Base-by-base conservation (phyloP, 176 grass and related monocot genomes). In the Sorghum bicolor region DNA sequence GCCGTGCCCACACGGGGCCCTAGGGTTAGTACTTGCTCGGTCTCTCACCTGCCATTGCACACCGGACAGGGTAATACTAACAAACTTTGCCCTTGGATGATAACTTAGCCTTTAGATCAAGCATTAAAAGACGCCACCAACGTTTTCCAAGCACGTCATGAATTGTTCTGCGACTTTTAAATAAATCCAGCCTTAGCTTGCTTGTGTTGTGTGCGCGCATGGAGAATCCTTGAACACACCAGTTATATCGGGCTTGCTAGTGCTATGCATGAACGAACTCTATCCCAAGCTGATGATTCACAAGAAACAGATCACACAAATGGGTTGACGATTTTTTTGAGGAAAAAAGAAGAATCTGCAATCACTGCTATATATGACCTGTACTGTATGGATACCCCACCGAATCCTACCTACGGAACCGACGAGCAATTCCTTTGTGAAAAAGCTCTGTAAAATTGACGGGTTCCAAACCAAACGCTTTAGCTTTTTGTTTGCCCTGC, bases 51-150 rank as follows among this genome's bases (percentile, higher is more conserved):
- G 79, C 79, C 30, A 14, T 17, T 48, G 15, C 14, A 16, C 64
- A 15, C 78, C 29, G 8, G 47, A 57, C 22, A 81, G 47, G 47
- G 72, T 22, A 75, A 52, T 75, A 57, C 64, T 64, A 68, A 80
- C 78, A 80, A 80, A 70, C 79, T 26, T 38, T 2, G 43, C 6
- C 78, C 22, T 13, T 53, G 22, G 62, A 29, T 78, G 40, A 22
- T 74, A 78, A 81, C 32, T 57, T 81, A 19, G 65, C 79, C 48
- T 70, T 70, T 57, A 37, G 34, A 70, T 55, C 79, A 81, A 81
- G 22, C 78, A 34, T n/a, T 36, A 48, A 69, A 52, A 81, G 44
- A 25, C 22, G 33, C 74, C 0, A 14, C 44, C 15, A 37, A 25
- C 11, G 60, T 80, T 80, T 80, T 52, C 29, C 63, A 52, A n/a